phyloP scores from a whole-genome alignment of 192 early-diverging fungal genomes.

The Coemansia sp. region DNA sequence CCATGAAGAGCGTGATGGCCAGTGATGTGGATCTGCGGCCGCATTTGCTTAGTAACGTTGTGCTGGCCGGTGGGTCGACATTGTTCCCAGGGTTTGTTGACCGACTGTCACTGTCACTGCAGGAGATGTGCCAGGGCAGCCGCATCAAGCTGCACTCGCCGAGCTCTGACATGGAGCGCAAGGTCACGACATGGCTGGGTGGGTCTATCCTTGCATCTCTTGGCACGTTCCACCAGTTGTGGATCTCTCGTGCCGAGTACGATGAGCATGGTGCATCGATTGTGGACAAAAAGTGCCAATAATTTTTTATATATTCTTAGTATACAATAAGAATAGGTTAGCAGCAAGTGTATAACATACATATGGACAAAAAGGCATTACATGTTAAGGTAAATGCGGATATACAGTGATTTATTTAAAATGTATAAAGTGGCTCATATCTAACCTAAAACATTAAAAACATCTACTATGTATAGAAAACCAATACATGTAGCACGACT shows the following conservation, averaged over 20 bases:
- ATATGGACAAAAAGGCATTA: too few relatives aligned
- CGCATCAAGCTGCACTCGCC: slow-evolving; percentile 82
- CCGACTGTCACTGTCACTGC: slow-evolving; percentile 55
- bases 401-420: too few relatives aligned
- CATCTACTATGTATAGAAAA: too few relatives aligned
- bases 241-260: slow-evolving; percentile 96
- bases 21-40: slow-evolving; percentile 91
- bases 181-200: slow-evolving; percentile 95
- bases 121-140: slow-evolving; percentile 37
- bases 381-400: too few relatives aligned
- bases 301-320: too few relatives aligned
- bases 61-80: slow-evolving; percentile 89
- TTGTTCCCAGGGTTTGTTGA: slow-evolving; percentile 86
- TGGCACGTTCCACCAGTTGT: slow-evolving; percentile 98
- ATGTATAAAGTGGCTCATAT: too few relatives aligned
- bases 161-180: slow-evolving; percentile 76
- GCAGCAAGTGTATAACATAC: too few relatives aligned
- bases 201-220: slow-evolving; percentile 93
- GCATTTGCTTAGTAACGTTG: slow-evolving; percentile 74
- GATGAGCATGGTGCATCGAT: slow-evolving; percentile 80
- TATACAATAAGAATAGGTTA: too few relatives aligned
- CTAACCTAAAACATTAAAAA: too few relatives aligned
- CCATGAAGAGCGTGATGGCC: slow-evolving; percentile 64
- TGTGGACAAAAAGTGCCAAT: slow-evolving; percentile 86
- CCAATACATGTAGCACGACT: too few relatives aligned